These are phyloP conservation scores for Fusarium coffeatum DNA, from an alignment of 2,329 filamentous ascomycete genomes.

Conservation along the genomic window DNA sequence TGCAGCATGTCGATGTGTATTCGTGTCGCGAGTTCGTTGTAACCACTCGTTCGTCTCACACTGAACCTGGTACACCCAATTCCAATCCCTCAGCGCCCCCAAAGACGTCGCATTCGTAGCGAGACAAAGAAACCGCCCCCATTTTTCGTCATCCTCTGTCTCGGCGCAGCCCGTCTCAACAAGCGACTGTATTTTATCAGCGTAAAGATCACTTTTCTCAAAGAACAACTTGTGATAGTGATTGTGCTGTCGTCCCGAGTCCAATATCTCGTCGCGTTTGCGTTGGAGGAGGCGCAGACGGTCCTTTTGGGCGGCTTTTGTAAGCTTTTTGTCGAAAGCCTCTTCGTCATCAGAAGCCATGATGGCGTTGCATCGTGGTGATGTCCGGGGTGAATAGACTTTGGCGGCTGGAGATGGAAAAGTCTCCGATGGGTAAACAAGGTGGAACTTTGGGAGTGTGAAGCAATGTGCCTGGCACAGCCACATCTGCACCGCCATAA, in stretches of 20 bases:
- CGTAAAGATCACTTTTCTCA: not conserved
- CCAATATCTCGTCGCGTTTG: not conserved
- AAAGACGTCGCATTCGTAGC: not conserved
- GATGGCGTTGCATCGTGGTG: not conserved
- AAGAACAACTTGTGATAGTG: not conserved
- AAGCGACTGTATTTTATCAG: not conserved
- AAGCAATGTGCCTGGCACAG: not conserved
- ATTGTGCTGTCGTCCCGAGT: not conserved
- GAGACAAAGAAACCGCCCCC: not conserved
- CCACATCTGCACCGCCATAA: not conserved
- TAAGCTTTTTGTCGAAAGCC: not conserved
- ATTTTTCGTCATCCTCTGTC: not conserved
- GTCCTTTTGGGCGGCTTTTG: not conserved
- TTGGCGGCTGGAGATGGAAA: not conserved
- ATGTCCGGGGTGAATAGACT: not conserved
- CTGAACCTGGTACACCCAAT: not conserved
- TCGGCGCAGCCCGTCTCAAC: not conserved
- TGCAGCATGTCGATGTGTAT: not conserved
- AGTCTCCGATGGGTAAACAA: not conserved
- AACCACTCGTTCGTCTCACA: not conserved
- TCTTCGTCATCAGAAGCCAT: not conserved
- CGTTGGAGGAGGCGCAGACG: not conserved
- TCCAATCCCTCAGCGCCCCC: not conserved
- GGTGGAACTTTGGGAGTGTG: not conserved
- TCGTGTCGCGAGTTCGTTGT: accelerated